Base-by-base conservation (phyloP, 192 early-diverging fungal species). In the Irineochytrium annulatum region DNA sequence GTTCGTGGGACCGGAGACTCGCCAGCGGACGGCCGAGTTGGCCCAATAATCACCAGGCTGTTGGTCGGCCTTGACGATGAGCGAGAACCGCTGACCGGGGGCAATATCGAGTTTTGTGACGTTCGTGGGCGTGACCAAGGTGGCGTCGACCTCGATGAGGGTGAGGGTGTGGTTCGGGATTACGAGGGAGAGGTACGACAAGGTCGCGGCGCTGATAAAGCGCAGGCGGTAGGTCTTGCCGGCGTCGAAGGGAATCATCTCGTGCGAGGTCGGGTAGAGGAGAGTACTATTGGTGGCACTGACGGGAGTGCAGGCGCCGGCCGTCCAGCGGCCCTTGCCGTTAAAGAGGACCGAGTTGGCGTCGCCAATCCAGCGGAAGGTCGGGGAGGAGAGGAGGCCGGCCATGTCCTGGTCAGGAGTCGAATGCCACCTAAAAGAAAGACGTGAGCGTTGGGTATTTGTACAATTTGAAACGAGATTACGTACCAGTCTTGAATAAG, bases 31-130 rank as follows among this genome's bases (percentile, higher is more conserved):
- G 13, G 13, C 17, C 11, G 24, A 8, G 24, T 8, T 24, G 17
- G 26, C 26, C 13, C 13, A 8, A 24, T 49, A 49, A 24, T 49
- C 46, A 6, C 5, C 13, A 8, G 46, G 13, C 6, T 14, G 46
- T 24, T 49, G 46, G 22, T 49, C 24, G 46, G 46, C 22, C 17
- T 20, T 11, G 57, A 58, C 27, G 0, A 58, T 19, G 22, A 58
- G 20, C 8, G 57, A 58, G 41, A 37, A 58, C 14, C 57, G 57
- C 35, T 58, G 57, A 20, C 57, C 57, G 57, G 57, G 35, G 26
- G 24, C 33, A 16, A 58, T 58, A 19, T 20, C 20, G 57, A 58
- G 34, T 13, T 16, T 16, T 1, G 14, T 13, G 14, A 43, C 1
- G 57, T 20, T 8, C 6, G 8, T 43, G 13, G 57, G 57, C 19